Conservation (phyloP, 805 yeast genomes). For the Wickerhamiella kurtzmanii region DNA sequence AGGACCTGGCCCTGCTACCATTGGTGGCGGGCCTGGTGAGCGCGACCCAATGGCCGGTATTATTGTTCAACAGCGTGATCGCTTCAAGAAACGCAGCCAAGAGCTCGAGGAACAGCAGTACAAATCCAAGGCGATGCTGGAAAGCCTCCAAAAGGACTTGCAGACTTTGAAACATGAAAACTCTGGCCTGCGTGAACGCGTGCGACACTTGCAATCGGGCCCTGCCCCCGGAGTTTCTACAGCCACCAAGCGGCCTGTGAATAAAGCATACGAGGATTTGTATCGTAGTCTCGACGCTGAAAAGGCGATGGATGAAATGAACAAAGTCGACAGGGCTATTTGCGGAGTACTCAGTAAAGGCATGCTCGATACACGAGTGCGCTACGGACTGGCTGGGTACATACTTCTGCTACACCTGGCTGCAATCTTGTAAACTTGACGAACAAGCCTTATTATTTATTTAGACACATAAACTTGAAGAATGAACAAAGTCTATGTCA, state of each 20-base stretch:
- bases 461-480: too few relatives aligned
- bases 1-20: constrained; percentile 19
- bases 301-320: constrained; percentile 54
- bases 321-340: constrained; percentile 62
- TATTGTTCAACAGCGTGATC: constrained; percentile 86
- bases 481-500: too few relatives aligned
- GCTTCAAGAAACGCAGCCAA: constrained; percentile 70
- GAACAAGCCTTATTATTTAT: too few relatives aligned
- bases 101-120: constrained; percentile 76
- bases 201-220: constrained; percentile 21
- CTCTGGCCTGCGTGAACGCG: constrained; percentile 63
- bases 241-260: constrained; percentile 44
- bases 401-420: neutral
- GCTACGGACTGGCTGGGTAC: constrained; percentile 3
- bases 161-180: constrained; percentile 58
- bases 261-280: constrained; percentile 71
- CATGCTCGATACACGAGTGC: constrained; percentile 11
- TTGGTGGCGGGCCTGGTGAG: constrained; percentile 12
- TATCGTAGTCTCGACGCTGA: constrained; percentile 69
- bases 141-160: constrained; percentile 52
- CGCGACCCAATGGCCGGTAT: constrained; percentile 51
- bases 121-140: constrained; percentile 38
- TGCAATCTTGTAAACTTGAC: neutral
- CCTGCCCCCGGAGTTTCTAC: too few relatives aligned
- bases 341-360: constrained; percentile 29